These are phyloP conservation scores for Parastagonospora avenae DNA, from an alignment of 2,329 filamentous ascomycete species.

Conservation along the genomic window DNA sequence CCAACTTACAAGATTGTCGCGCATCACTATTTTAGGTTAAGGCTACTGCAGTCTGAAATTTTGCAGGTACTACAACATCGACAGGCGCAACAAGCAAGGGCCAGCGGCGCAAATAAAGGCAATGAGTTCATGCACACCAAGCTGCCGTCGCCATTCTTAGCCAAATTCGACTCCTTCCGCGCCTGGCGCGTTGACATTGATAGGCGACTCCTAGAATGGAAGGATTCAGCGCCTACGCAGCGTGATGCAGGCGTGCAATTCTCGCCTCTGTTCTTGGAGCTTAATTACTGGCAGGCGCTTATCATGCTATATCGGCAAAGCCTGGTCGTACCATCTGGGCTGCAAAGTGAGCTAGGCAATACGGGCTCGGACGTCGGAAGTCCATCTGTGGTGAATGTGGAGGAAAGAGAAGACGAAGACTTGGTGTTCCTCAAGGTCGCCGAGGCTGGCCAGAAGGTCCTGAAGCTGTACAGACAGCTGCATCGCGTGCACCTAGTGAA, in stretches of 20 bases:
- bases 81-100: conserved; percentile 79
- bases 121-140: conserved; percentile 79
- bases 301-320: conserved; percentile 96
- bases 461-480: conserved; percentile 87
- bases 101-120: conserved; percentile 64
- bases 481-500: conserved; percentile 89
- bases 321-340: conserved; percentile 79
- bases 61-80: conserved; percentile 92
- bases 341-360: conserved; percentile 75
- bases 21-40: conserved; percentile 88
- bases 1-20: conserved; percentile 90
- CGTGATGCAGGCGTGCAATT: conserved; percentile 86
- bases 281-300: conserved; percentile 98
- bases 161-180: conserved; percentile 81
- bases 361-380: conserved; percentile 63
- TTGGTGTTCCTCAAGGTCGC: conserved; percentile 92
- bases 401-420: conserved; percentile 81
- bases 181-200: conserved; percentile 91
- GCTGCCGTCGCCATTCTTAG: conserved; percentile 83
- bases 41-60: conserved; percentile 91
- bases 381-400: conserved; percentile 65
- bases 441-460: conserved; percentile 89
- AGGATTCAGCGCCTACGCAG: conserved; percentile 76
- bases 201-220: conserved; percentile 82
- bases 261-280: conserved; percentile 84